Conservation (phyloP, 2,329 filamentous ascomycete species). For the Aspergillus caelatus region DNA sequence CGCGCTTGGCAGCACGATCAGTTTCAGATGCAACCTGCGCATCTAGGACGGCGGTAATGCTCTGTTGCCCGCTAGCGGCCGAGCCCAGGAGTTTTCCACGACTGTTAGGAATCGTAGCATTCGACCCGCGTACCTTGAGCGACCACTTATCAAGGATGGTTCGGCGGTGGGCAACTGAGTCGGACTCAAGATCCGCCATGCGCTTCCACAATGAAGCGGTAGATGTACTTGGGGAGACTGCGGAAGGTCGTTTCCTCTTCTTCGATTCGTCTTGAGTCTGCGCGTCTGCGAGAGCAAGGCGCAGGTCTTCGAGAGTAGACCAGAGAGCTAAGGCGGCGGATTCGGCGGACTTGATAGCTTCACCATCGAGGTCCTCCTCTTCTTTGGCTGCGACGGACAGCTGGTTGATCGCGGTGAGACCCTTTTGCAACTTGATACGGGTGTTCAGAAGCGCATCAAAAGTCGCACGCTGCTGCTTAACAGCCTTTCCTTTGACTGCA, state of each 20-base stretch:
- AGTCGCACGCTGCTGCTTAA: constrained; percentile 79
- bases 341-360: constrained; percentile 75
- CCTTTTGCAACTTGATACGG: constrained; percentile 91
- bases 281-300: constrained; percentile 42
- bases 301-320: constrained; percentile 63
- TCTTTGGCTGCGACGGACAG: constrained; percentile 54
- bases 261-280: constrained; percentile 37
- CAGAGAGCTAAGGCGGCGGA: constrained; percentile 82
- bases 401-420: constrained; percentile 79
- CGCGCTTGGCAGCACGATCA: constrained; percentile 36
- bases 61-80: constrained; percentile 55
- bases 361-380: constrained; percentile 34
- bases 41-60: constrained; percentile 47
- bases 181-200: constrained; percentile 67
- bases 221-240: constrained; percentile 54
- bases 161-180: constrained; percentile 64
- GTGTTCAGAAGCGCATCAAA: constrained; percentile 90
- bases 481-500: constrained; percentile 79
- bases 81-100: constrained; percentile 64
- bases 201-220: constrained; percentile 71
- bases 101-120: constrained; percentile 56
- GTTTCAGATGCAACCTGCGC: constrained; percentile 47
- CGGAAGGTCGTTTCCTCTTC: constrained; percentile 54
- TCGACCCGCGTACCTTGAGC: constrained; percentile 65
- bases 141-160: constrained; percentile 89